Evolutionary conservation across 1,284 basidiomycete species (phyloP).

Genomic region (Neolentinus lepideus): DNA sequence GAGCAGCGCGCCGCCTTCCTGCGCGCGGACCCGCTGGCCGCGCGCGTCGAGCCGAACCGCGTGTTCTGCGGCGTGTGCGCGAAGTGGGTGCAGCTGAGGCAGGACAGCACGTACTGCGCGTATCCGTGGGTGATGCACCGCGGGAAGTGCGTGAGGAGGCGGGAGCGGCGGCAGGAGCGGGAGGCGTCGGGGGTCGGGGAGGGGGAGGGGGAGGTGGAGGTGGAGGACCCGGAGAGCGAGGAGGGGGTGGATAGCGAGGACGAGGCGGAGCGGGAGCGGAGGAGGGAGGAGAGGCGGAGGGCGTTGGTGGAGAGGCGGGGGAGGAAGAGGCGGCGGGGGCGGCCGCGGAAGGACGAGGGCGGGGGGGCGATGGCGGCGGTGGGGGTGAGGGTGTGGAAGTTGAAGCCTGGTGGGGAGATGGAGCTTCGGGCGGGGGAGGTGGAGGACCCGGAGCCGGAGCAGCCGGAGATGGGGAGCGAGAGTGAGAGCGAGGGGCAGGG

Average conservation of each 20-base stretch:
- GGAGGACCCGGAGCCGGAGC: constrained; percentile 6
- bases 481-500: constrained; percentile 13
- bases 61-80: constrained; percentile 67
- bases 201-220: constrained; percentile 8
- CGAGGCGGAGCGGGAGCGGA: not conserved
- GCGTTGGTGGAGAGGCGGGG: constrained; percentile 5
- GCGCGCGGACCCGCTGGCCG: constrained; percentile 52
- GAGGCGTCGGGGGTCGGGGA: constrained; percentile 4
- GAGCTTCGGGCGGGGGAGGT: not conserved
- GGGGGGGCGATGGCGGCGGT: constrained; percentile 1
- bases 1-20: constrained; percentile 67
- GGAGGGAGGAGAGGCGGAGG: not conserved
- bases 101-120: constrained; percentile 66
- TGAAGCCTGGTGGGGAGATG: constrained; percentile 15
- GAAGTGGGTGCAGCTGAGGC: constrained; percentile 73
- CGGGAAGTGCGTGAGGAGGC: constrained; percentile 48
- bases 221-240: constrained; percentile 18
- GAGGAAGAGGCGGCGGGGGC: constrained; percentile 12
- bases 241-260: constrained; percentile 12
- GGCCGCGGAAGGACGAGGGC: constrained; percentile 14
- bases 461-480: not conserved
- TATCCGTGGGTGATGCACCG: constrained; percentile 74
- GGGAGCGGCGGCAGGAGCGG: constrained; percentile 14
- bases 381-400: constrained; percentile 14
- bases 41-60: constrained; percentile 63